Conservation (phyloP, 768 basidiomycete genomes). For the Kwoniella bestiolae region DNA sequence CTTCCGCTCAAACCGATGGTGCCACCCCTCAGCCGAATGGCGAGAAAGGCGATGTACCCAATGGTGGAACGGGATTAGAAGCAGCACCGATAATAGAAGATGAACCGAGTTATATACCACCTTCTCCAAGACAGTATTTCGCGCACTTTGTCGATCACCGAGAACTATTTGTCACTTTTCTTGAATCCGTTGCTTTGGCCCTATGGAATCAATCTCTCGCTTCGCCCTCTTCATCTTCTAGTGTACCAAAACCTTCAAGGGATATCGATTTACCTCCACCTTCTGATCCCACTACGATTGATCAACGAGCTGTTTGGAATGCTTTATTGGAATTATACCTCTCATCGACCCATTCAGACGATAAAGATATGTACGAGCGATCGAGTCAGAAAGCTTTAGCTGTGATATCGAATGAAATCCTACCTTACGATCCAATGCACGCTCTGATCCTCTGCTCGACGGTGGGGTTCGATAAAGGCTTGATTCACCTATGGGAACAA, state of each 20-base stretch:
- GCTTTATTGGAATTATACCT: constrained; percentile 93
- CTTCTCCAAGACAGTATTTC: constrained; percentile 86
- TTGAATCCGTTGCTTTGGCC: constrained; percentile 79
- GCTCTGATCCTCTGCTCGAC: constrained; percentile 94
- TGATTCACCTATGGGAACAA: constrained; percentile 88
- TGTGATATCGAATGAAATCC: constrained; percentile 63
- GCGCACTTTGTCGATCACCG: constrained; percentile 92
- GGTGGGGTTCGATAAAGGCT: constrained; percentile 75
- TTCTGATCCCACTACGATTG: constrained; percentile 51
- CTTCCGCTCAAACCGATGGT: constrained; percentile 53
- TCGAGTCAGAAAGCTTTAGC: constrained; percentile 72
- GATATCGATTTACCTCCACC: constrained; percentile 22
- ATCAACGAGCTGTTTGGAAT: constrained; percentile 91
- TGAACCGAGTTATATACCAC: constrained; percentile 53
- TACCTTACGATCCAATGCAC: constrained; percentile 85
- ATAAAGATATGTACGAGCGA: constrained; percentile 18
- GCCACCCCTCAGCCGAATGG: constrained; percentile 9
- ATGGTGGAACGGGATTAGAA: constrained; percentile 5
- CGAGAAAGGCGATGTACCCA: constrained; percentile 14
- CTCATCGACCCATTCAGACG: constrained; percentile 60
- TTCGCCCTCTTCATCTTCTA: background rate
- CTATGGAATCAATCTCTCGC: constrained; percentile 76
- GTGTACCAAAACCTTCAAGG: constrained; percentile 5
- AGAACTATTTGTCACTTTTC: constrained; percentile 77
- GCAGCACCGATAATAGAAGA: constrained; percentile 15